phyloP scores from a whole-genome alignment of 164 flowering plant species.

The Annona squamosa region DNA sequence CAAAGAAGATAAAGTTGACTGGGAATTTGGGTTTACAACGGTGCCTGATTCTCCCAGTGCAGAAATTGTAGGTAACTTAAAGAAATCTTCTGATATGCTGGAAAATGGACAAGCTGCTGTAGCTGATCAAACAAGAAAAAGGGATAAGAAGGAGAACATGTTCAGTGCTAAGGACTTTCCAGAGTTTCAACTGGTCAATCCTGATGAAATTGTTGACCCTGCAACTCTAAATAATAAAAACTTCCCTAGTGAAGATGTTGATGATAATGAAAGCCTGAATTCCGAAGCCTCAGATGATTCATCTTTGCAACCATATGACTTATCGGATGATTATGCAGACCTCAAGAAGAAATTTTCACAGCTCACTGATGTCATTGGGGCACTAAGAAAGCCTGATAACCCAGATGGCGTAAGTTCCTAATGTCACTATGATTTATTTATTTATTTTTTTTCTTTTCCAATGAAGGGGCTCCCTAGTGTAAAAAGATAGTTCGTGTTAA shows the following conservation, averaged over 20 bases:
- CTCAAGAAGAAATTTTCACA: slow-evolving; percentile 62
- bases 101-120: slow-evolving; percentile 17
- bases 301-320: slow-evolving; percentile 86
- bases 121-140: slow-evolving; percentile 14
- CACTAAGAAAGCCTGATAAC: slow-evolving; percentile 82
- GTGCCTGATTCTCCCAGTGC: slow-evolving; percentile 10
- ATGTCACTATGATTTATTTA: background rate
- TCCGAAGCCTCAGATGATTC: slow-evolving; percentile 67
- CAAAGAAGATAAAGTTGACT: slow-evolving; percentile 55
- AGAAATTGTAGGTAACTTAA: slow-evolving; percentile 17
- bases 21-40: slow-evolving; percentile 68
- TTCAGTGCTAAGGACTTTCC: slow-evolving; percentile 24
- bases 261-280: slow-evolving; percentile 41
- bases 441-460: background rate
- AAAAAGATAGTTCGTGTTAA: too few relatives aligned
- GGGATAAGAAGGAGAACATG: slow-evolving; percentile 18
- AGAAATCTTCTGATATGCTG: slow-evolving; percentile 9
- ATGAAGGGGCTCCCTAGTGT: background rate
- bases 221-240: slow-evolving; percentile 37
- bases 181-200: slow-evolving; percentile 45
- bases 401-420: slow-evolving; percentile 79
- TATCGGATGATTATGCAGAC: slow-evolving; percentile 84
- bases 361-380: slow-evolving; percentile 79
- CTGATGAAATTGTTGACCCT: slow-evolving; percentile 87
- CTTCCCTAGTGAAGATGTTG: slow-evolving; percentile 40